Evolutionary conservation across 495 filamentous ascomycete genomes (phyloP).

Genomic region (Parmelia sp.): DNA sequence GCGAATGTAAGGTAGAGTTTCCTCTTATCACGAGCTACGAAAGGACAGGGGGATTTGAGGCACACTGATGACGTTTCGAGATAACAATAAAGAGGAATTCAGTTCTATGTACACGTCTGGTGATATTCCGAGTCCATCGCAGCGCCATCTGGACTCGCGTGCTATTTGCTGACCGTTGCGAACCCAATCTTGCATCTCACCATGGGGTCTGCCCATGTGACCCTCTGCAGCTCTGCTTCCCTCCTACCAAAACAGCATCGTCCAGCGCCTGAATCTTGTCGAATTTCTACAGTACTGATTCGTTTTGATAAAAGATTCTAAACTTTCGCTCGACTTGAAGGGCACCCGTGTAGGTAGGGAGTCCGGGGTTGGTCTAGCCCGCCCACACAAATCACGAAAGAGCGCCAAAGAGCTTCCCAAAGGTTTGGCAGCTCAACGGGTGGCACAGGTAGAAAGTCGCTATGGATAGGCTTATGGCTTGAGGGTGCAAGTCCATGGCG

Average conservation of each 20-base stretch:
- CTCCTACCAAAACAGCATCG: neutral
- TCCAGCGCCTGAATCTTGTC: neutral
- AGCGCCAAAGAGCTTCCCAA: neutral
- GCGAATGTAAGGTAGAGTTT: neutral
- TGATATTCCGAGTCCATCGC: neutral
- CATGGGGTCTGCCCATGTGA: neutral
- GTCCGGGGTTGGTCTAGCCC: neutral
- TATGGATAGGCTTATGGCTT: neutral
- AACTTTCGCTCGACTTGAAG: neutral
- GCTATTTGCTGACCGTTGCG: neutral
- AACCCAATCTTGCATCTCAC: neutral
- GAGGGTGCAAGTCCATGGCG: neutral
- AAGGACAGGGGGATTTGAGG: neutral
- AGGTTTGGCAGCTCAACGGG: neutral
- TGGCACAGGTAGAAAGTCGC: neutral
- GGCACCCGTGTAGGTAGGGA: neutral
- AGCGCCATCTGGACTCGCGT: neutral
- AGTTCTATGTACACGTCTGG: neutral
- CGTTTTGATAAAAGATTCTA: neutral
- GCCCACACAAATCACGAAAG: neutral
- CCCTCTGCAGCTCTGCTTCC: neutral
- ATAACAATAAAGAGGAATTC: slow-evolving; percentile 1
- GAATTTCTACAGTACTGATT: neutral
- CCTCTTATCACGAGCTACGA: slow-evolving; percentile 13
- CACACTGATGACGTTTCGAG: slow-evolving; percentile 1